Base-by-base conservation (phyloP, 2,329 filamentous ascomycete genomes). In the Curvularia sp. region DNA sequence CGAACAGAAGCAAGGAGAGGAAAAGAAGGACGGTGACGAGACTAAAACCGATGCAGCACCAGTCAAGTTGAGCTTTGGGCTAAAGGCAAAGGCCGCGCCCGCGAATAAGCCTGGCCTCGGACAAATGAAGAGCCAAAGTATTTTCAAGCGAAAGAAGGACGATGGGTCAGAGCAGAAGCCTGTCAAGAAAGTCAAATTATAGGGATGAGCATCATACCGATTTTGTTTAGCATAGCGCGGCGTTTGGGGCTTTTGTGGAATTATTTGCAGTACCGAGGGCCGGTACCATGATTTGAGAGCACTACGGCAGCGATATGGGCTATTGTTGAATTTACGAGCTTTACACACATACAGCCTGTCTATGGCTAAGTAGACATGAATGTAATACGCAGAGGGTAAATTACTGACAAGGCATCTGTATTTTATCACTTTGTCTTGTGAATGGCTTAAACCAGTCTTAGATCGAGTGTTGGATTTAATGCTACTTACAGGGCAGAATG, bases 1-100 rank as follows among this genome's bases (percentile, higher is more conserved):
- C 91, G 82, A 95, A 91, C 70, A 94, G 89, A 3, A 92, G 94
- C 71, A 94, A 89, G 3, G 92, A 94, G 78, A 85, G 89, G 53
- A 96, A 95, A 70, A 97, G 76, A 89, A 78, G 33, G 44, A 50
- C 20, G 58, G 75, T 77, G 76, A 77, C 31, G 73, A 78, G n/a
- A 78, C 78, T 49, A 72, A 78, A 30, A 66, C 68, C 20, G 73
- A 74, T 13, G 28, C 58, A 3, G 69, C 70, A 26, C 55, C 67
- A 10, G 68, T 64, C 31, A 74, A 74, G 56, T 61, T 67, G 28
- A 70, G 69, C 0, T 58, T 73, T 4, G 69, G 71, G 0, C 26
- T 58, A 12, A 58, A 58, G 22, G 39, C 55, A 31, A 58, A 58
- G 51, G 26, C 55, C 38, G 46, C 51, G 9, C 70, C 70, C 9